Conservation (phyloP, 352 stramenopile genomes). For the Albugo candida region DNA sequence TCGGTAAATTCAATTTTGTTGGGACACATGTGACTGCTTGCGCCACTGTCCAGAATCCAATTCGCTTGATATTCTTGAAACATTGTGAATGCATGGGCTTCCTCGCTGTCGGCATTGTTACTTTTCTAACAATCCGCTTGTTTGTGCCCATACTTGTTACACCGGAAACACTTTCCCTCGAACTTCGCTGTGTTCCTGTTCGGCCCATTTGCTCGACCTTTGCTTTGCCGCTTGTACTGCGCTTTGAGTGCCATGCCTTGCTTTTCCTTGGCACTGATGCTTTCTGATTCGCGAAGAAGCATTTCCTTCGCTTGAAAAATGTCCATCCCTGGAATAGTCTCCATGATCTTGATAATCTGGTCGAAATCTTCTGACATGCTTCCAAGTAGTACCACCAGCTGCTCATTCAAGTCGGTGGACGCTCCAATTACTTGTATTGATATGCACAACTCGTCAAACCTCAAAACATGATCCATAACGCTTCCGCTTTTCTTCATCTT, state of each 20-base stretch:
- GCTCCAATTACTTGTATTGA: slow-evolving; percentile 6
- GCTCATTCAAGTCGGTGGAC: slow-evolving; percentile 3
- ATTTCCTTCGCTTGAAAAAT: slow-evolving; percentile 7
- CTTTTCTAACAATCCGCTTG: background rate
- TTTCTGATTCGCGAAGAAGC: slow-evolving; percentile 5
- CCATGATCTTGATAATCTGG: slow-evolving; percentile 10
- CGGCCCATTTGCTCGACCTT: too few species aligned
- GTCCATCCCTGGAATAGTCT: background rate
- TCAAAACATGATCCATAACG: slow-evolving; percentile 11
- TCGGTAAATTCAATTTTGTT: slow-evolving; percentile 3
- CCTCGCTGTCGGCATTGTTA: background rate
- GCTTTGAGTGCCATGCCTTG: background rate
- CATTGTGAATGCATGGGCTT: background rate
- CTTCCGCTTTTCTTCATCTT: background rate
- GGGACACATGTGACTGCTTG: slow-evolving; percentile 10
- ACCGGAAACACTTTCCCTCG: background rate
- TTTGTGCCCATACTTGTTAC: background rate
- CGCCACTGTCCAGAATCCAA: slow-evolving; percentile 9
- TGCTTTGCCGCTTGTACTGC: too few species aligned
- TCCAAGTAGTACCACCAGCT: background rate
- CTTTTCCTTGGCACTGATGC: background rate
- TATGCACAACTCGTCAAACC: slow-evolving; percentile 11
- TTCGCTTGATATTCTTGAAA: background rate
- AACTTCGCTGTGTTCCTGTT: background rate
- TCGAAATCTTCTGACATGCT: slow-evolving; percentile 10